Evolutionary conservation across 2,329 filamentous ascomycete species (phyloP), one percentile per base, ranked within the genome.

Genomic region (Penicillium sp.): DNA sequence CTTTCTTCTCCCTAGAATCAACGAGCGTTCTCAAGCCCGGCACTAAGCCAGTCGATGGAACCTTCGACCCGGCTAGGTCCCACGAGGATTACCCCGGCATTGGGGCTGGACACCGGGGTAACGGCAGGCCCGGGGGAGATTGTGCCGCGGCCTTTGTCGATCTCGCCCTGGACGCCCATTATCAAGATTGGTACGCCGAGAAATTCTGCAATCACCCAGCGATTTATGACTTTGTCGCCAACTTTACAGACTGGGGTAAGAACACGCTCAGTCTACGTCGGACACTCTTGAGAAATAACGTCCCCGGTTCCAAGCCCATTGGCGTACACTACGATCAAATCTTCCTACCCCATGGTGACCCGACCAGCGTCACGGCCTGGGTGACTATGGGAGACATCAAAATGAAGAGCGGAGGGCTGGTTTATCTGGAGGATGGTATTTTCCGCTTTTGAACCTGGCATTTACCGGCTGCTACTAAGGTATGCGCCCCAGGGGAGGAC

Each of bases 241-340:
- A 70, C 4, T 77, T 87, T 47, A 83, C 81, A 0, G 82, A 81
- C 1, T 87, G 85, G 85, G 81, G 77, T 0, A 76, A 81, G 0
- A 67, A 79, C 43, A 83, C 81, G 0, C 67, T 83, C 3, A 73
- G 66, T 6, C 72, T 84, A 3, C 72, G 77, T 7, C 73, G 84
- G 35, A 84, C 82, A 1, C 68, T 86, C 11, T 68, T 87, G 54
- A 73, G 84, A 39, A 86, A 86, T 61, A 86, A 85, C 62, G 82
- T 81, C 0, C 84, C 84, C 0, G 78, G 79, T 0, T 84, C 82
- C 50, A 82, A 83, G 61, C 82, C 83, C 0, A 86, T 85, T 60
- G 83, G 84, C 0, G 84, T 87, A 3, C 84, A 87, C 60, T 86
- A 86, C 63, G 84, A 87, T 64, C 83, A 86, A 70, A 85, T 82